Evolutionary conservation across 768 basidiomycete genomes (phyloP), one percentile per base, ranked within the genome.

Genomic region (Panaeolus papilionaceus): DNA sequence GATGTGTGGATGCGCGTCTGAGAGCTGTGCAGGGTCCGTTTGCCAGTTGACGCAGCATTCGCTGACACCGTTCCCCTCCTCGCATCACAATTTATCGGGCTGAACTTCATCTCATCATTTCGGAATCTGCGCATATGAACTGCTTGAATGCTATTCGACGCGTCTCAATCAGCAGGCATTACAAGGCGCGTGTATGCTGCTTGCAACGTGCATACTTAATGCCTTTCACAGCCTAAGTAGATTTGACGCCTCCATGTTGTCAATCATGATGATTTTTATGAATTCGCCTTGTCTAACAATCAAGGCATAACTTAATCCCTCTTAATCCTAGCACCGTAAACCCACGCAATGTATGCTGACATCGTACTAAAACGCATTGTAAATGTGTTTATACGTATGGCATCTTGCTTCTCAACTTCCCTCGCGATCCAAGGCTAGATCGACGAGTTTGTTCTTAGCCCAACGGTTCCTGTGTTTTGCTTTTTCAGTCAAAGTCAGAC

Each of bases 241-340:
- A 42, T 12, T 58, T 58, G 54, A 58, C 28, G 28, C 54, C 54
- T 58, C 54, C 8, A 51, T n/a, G 23, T 9, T 20, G 18, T 47
- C 11, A 20, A 44, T 18, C 18, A 20, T 20, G n/a, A 51, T 9
- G 10, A 10, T 6, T 54, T 54, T 54, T 28, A 58, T 58, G 26
- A 33, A 58, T 58, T 58, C 54, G 33, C 20, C 54, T 58, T 58
- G 54, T 58, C 54, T 12, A 58, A 58, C 54, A 58, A 58, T 58
- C 54, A 58, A 58, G 33, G 54, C 26, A 28, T 28, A 58, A 37
- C n/a, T 28, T 58, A 16, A 33, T 33, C 47, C 47, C 6, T 4
- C 28, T 33, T 33, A n/a, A 33, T 33, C 33, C 33, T 33, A 5
- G 33, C 33, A 33, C 33, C 12, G 3, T 44, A 8, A 40, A 40